These are phyloP conservation scores for Phytopythium delawarense DNA, from an alignment of 352 stramenopile species.

Conservation along the genomic window DNA sequence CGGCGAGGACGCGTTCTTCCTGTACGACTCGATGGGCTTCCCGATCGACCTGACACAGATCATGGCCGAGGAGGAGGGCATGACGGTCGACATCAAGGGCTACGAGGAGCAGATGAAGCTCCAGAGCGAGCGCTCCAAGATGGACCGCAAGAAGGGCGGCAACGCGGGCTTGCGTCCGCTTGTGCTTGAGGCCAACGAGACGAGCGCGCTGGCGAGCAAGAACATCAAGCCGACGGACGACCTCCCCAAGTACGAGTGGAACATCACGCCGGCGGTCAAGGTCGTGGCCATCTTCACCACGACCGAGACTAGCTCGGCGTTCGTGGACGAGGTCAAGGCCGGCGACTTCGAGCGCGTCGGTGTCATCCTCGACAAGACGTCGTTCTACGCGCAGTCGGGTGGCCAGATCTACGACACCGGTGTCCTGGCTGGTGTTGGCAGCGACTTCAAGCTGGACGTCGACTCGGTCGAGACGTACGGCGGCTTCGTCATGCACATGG, in stretches of 20 bases:
- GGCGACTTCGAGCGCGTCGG: conserved; percentile 89
- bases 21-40: conserved; percentile 79
- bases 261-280: conserved; percentile 72
- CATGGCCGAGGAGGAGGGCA: conserved; percentile 51
- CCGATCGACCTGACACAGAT: conserved; percentile 73
- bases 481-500: conserved; percentile 25
- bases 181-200: conserved; percentile 91
- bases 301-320: conserved; percentile 82
- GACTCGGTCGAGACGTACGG: conserved; percentile 17
- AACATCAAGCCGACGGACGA: conserved; percentile 91
- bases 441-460: conserved; percentile 36
- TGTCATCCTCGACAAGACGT: conserved; percentile 96
- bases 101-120: conserved; percentile 49
- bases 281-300: conserved; percentile 94
- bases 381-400: conserved; percentile 98
- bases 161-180: conserved; percentile 33
- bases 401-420: conserved; percentile 96
- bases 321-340: conserved; percentile 66
- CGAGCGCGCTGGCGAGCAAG: conserved; percentile 78
- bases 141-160: conserved; percentile 83
- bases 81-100: conserved; percentile 45
- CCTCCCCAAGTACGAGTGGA: conserved; percentile 93
- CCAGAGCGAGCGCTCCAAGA: conserved; percentile 54
- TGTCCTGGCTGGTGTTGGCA: conserved; percentile 33
- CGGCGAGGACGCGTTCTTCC: conserved; percentile 53